Percentiles rank a stretch among this genome's conserved stretches.
Evolutionary conservation across 345 rosid genomes (phyloP).

Genomic region (Erucastrum elatum): DNA sequence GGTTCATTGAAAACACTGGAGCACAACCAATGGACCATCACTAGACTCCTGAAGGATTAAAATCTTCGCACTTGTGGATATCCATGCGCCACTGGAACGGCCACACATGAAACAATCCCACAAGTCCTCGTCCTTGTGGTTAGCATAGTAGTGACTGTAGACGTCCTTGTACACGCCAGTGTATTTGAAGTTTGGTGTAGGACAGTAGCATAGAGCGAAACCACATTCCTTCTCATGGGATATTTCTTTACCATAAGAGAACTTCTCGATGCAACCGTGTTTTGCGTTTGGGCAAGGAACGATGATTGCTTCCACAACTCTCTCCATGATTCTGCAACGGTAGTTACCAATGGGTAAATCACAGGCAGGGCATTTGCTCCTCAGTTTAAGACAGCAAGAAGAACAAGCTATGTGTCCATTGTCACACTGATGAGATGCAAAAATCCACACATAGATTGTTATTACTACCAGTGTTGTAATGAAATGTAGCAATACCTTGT

Average conservation of each 20-base stretch:
- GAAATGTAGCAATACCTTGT: background rate
- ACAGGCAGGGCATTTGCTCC: background rate
- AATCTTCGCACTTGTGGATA: background rate
- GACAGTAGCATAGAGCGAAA: background rate
- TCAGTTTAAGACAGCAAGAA: background rate
- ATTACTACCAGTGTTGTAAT: too few species aligned
- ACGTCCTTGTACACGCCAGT: background rate
- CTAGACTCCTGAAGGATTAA: background rate
- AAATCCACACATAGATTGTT: background rate
- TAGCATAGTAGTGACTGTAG: too few species aligned
- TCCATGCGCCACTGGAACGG: background rate
- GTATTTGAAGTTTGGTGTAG: background rate
- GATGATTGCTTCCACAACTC: background rate
- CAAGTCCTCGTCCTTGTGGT: background rate
- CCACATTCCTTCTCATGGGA: background rate
- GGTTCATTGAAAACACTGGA: conserved; percentile 20
- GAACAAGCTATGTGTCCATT: background rate
- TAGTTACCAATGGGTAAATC: background rate
- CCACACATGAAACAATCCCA: background rate
- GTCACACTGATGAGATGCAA: background rate
- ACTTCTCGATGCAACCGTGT: background rate
- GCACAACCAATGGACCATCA: conserved; percentile 15
- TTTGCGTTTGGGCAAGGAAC: background rate
- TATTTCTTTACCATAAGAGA: conserved; percentile 3
- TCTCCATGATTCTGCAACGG: background rate